Evolutionary conservation across 345 rosid genomes (phyloP).

Genomic region (Ricinus communis): DNA sequence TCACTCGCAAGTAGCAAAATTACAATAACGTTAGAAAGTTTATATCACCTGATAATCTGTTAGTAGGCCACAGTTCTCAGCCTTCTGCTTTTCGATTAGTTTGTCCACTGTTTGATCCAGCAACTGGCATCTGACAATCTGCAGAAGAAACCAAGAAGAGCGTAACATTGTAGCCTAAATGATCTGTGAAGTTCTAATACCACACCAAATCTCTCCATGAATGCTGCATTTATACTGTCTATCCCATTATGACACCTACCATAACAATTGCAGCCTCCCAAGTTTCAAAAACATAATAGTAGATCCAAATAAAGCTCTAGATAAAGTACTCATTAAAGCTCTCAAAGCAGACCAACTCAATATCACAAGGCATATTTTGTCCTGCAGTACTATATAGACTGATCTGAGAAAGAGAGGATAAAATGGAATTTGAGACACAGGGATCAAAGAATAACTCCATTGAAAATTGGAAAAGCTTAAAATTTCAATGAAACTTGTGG

Average conservation of each 20-base stretch:
- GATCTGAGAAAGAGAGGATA: too few relatives aligned
- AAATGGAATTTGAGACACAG: too few relatives aligned
- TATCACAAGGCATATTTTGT: too few relatives aligned
- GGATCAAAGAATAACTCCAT: neutral
- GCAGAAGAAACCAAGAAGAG: conserved; percentile 1
- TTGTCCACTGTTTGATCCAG: conserved; percentile 17
- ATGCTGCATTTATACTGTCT: neutral
- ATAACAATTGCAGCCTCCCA: conserved; percentile 1
- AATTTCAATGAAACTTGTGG: too few relatives aligned
- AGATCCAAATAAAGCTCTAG: neutral
- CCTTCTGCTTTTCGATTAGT: conserved; percentile 26
- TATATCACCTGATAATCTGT: conserved; percentile 27
- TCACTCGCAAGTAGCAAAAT: neutral
- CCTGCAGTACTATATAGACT: too few relatives aligned
- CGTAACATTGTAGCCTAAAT: neutral
- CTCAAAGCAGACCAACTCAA: too few relatives aligned
- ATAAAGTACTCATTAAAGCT: neutral
- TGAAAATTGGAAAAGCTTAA: neutral
- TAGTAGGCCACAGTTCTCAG: conserved; percentile 15
- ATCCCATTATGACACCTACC: too few relatives aligned
- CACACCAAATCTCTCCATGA: neutral
- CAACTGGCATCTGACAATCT: conserved; percentile 27
- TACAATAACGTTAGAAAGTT: neutral
- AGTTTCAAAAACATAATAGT: neutral
- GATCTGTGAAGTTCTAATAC: neutral